Base-by-base conservation (phyloP, 306 rosid species). In the Ochetophila trinervis region DNA sequence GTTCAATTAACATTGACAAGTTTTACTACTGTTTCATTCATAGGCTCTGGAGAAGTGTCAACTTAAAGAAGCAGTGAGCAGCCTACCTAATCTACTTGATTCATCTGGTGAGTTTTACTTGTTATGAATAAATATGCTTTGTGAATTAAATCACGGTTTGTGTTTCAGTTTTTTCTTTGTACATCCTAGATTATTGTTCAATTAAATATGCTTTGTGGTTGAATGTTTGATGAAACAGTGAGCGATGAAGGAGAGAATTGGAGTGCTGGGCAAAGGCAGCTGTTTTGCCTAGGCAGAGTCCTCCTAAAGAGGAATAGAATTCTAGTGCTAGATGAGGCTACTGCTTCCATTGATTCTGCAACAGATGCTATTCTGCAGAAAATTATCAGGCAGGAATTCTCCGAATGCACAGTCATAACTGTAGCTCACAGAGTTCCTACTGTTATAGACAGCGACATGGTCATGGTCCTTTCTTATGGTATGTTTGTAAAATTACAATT, bases 391-490 rank as follows among this genome's bases (percentile, higher is more conserved):
- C 68, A 77, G 63, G 90, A 90, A 67, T 87, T 90, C 58, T 73
- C 74, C 14, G 86, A 75, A 45, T 84, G 95, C 87, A 90, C 95
- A 1, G 92, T 90, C 12, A 75, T 86, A 53, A 74, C 88, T 0
- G 85, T 82, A 8, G 88, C 90, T 67, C 88, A 88, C n/a, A 74
- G 92, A 75, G 88, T 90, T 68, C 92, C 95, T 30, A 87, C 97
- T 4, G 97, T 87, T 2, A 78, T 84, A 23, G 92, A 86, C 36
- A 82, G 96, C 74, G 84, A 89, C 71, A 76, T 77, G 86, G 86
- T 89, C 83, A 82, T 84, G 85, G 93, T 89, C 60, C 85, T 84
- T 45, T 89, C 88, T 35, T 76, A 75, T 56, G 90, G 95, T 90
- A 87, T 47, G 80, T 53, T 4, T 1, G 15, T 23, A 1, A 23